These are phyloP conservation scores for Cichorium intybus DNA, from an alignment of 140 eudicot genomes.

Conservation along the genomic window DNA sequence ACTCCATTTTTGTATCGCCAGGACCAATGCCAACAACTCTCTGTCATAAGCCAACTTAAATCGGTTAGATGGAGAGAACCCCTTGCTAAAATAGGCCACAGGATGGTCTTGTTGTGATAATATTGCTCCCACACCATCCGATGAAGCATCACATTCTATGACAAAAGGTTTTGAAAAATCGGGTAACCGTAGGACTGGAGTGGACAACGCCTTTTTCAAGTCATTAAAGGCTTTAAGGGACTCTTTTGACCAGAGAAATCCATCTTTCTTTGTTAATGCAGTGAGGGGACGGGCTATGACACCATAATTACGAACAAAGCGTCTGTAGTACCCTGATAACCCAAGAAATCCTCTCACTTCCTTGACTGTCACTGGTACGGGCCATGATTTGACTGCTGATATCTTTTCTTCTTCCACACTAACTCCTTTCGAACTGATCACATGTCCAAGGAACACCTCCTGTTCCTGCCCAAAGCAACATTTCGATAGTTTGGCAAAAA, in stretches of 20 bases:
- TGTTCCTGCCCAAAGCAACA: too few species aligned
- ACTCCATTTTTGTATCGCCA: not conserved
- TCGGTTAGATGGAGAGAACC: not conserved
- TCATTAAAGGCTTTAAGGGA: conserved; percentile 10
- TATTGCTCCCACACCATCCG: not conserved
- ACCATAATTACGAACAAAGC: too few species aligned
- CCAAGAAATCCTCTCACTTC: too few species aligned
- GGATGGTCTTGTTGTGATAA: not conserved
- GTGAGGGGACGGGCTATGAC: not conserved
- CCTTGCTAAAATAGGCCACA: not conserved
- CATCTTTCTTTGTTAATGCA: conserved; percentile 5
- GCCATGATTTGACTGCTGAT: too few species aligned
- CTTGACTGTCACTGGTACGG: too few species aligned
- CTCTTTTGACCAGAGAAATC: not conserved
- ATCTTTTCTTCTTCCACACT: too few species aligned
- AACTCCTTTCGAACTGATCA: not conserved
- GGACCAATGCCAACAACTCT: not conserved
- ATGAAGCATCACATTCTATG: not conserved
- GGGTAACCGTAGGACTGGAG: not conserved
- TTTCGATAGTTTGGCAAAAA: too few species aligned
- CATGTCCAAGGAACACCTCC: too few species aligned
- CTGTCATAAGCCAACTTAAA: not conserved
- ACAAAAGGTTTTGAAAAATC: not conserved
- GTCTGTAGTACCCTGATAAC: too few species aligned
- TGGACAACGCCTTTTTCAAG: not conserved